phyloP scores from a whole-genome alignment of 2,329 filamentous ascomycete species.

The Raffaelea arxii region DNA sequence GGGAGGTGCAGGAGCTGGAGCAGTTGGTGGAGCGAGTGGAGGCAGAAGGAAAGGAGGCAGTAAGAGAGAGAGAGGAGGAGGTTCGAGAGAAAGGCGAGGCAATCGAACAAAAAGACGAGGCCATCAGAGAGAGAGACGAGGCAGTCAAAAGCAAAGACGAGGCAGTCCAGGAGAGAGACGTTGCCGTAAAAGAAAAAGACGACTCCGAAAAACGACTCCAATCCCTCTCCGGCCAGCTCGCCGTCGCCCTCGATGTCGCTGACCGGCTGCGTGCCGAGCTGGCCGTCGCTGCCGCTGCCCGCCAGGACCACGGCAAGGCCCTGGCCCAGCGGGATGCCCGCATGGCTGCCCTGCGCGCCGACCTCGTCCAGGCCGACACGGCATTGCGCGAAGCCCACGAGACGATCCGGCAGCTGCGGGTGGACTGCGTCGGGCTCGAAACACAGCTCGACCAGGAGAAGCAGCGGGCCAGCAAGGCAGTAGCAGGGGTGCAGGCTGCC shows the following conservation, averaged over 20 bases:
- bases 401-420: conserved; percentile 32
- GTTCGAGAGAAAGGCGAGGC: background rate
- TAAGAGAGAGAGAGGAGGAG: background rate
- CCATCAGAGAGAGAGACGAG: background rate
- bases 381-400: conserved; percentile 37
- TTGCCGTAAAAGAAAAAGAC: background rate
- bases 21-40: conserved; percentile 39
- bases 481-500: conserved; percentile 42
- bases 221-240: conserved; percentile 23
- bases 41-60: background rate
- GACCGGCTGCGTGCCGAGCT: conserved; percentile 18
- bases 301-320: conserved; percentile 32
- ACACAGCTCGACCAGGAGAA: conserved; percentile 26
- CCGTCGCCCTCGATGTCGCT: conserved; percentile 18
- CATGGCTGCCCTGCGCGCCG: conserved; percentile 35
- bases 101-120: background rate
- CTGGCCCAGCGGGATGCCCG: conserved; percentile 42
- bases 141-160: background rate
- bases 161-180: background rate
- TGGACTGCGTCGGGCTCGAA: conserved; percentile 33
- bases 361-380: conserved; percentile 37
- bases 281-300: conserved; percentile 23
- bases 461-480: conserved; percentile 29
- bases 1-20: conserved; percentile 46
- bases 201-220: background rate